phyloP scores from a whole-genome alignment of 1,284 basidiomycete genomes.

The Coniferiporia sulphurascens region DNA sequence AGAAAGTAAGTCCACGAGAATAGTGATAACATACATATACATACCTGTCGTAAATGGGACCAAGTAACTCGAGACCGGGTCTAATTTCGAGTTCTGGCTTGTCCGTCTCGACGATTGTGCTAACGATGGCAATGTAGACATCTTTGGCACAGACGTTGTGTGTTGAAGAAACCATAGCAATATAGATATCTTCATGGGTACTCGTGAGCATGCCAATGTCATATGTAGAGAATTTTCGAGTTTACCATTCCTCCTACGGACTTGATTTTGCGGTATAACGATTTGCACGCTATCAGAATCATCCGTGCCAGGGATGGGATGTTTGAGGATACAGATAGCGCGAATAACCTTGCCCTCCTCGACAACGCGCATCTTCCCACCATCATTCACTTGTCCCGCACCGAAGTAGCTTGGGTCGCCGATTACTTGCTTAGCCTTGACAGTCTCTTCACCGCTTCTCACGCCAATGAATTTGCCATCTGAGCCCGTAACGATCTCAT shows the following conservation, averaged over 20 bases:
- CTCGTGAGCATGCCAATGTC: slow-evolving; percentile 17
- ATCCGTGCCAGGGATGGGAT: slow-evolving; percentile 97
- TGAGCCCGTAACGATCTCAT: slow-evolving; percentile 83
- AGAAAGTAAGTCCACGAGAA: slow-evolving; percentile 2
- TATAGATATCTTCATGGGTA: slow-evolving; percentile 82
- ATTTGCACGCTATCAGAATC: slow-evolving; percentile 94
- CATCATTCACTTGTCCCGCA: slow-evolving; percentile 55
- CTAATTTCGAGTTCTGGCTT: slow-evolving; percentile 90
- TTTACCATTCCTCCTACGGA: slow-evolving; percentile 87
- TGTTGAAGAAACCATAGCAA: slow-evolving; percentile 93
- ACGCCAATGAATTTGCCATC: slow-evolving; percentile 94
- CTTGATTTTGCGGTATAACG: slow-evolving; percentile 99
- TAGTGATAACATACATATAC: slow-evolving; percentile 24
- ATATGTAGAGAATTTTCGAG: slow-evolving; percentile 4
- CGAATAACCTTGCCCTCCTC: slow-evolving; percentile 95
- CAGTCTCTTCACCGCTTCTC: slow-evolving; percentile 85
- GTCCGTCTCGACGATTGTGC: slow-evolving; percentile 96
- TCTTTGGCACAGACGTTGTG: slow-evolving; percentile 98
- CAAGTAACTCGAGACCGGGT: slow-evolving; percentile 89
- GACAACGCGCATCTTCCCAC: slow-evolving; percentile 80
- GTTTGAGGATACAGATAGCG: slow-evolving; percentile 97
- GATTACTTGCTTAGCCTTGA: slow-evolving; percentile 97
- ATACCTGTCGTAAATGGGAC: slow-evolving; percentile 93
- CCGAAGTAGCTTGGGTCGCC: slow-evolving; percentile 98
- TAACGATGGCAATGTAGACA: slow-evolving; percentile 95